Evolutionary conservation across 1,284 basidiomycete species (phyloP), one percentile per base, ranked within the genome.

Genomic region (Apiotrichum siamense): DNA sequence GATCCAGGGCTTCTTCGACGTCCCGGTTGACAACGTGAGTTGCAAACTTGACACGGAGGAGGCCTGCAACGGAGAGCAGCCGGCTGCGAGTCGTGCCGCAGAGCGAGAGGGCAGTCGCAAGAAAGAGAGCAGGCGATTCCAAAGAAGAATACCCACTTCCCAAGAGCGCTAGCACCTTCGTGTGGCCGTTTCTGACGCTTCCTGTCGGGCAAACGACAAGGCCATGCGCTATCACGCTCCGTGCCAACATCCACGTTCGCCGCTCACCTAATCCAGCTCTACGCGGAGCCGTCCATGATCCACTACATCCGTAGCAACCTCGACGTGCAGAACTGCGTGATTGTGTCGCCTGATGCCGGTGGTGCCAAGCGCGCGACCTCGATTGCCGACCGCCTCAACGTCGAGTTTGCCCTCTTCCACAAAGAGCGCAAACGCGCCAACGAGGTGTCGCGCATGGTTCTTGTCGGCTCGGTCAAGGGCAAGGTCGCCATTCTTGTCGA

Each of bases 361-460:
- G 96, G 96, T 47, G 96, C 96, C 40, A 98, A 98, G 80, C 82
- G 96, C 64, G 96, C 94, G 20, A 97, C 96, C 12, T 92, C 92
- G 27, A 93, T 99, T 61, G 96, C 96, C 17, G 96, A 97, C 75
- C 84, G 91, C 44, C 80, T 98, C 53, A 91, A 94, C 44, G 87
- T 97, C 61, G 96, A 98, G 71, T 98, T 99, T 78, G 96, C 96
- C 27, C 79, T 99, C 51, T 98, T 98, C 81, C 96, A 99, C 83
- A 99, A 99, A 75, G 96, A 99, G 76, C 86, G 96, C 54, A 98
- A 97, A 77, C 97, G 96, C 80, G 96, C 94, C 35, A 98, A 97
- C 76, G 91, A 97, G 67, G 94, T 99, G 20, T 97, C 93, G 46
- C 85, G 96, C 53, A 99, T 99, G 96, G 85, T 98, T 42, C 84